Evolutionary conservation across 208 protist species (phyloP), one percentile per base, ranked within the genome.

Genomic region (Crithidia brevicula): DNA sequence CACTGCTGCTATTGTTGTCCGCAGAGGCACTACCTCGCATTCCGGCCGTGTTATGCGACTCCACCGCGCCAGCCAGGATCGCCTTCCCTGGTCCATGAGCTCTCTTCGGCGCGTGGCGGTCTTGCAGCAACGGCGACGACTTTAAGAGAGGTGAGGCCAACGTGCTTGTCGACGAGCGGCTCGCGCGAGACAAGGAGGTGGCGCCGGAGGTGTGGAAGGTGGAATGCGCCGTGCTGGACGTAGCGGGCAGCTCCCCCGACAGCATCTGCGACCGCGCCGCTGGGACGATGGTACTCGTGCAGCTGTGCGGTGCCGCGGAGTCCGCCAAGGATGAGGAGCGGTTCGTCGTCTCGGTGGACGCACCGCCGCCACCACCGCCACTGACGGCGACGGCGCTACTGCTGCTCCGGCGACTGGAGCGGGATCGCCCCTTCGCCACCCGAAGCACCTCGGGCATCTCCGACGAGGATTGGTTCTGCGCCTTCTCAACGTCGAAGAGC

Each of bases 211-310:
- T 4, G 43, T 3, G 1, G 15, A 16, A 3, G 28, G 30, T 10
- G 6, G 18, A 28, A 20, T 28, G 30, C 27, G 20, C 6, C 11
- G 4, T 31, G 38, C 38, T 15, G 1, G 8, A 22, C 9, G 27
- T 3, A 33, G 53, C 15, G 2, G 23, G 28, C n/a, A 1, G 1
- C 7, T 27, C n/a, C 10, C 1, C 5, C 1, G 38, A 51, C 27
- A 50, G 36, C 38, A 30, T 20, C 25, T 5, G 23, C 8, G 40
- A 52, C 18, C 22, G n/a, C 33, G 63, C 31, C 18, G 30, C 22
- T n/a, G 54, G 53, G 0, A 22, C 64, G 4, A 33, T 23, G 22
- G 64, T 53, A 43, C 64, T 62, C n/a, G 64, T 43, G 64, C 16
- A 42, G 64, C 64, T 61, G 36, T n/a, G 4, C 40, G 40, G 53